These are phyloP conservation scores for Quercus glauca DNA, from an alignment of 306 rosid genomes.

Conservation along the genomic window DNA sequence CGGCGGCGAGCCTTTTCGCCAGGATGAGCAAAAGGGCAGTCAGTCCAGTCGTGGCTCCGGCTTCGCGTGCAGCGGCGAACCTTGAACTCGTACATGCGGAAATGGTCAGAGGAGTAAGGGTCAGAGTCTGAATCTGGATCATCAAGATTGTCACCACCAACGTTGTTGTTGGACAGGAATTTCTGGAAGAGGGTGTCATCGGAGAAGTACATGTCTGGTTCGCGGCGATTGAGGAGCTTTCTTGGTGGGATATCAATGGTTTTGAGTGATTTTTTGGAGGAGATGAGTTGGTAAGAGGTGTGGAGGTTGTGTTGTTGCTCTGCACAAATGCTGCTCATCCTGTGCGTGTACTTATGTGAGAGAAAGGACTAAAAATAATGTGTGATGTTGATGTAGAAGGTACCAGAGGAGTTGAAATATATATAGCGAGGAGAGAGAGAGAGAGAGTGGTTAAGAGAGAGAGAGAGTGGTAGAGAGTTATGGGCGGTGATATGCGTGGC, in stretches of 20 bases:
- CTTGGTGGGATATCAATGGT: slow-evolving; percentile 66
- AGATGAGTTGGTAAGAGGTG: slow-evolving; percentile 36
- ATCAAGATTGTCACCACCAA: slow-evolving; percentile 7
- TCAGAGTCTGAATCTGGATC: slow-evolving; percentile 37
- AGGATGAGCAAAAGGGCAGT: slow-evolving; percentile 84
- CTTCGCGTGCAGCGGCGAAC: slow-evolving; percentile 79
- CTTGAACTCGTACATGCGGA: slow-evolving; percentile 92
- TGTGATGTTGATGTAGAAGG: slow-evolving; percentile 18
- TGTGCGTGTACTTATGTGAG: neutral
- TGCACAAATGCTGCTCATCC: slow-evolving; percentile 44
- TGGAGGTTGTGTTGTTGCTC: slow-evolving; percentile 51
- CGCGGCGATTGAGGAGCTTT: slow-evolving; percentile 55
- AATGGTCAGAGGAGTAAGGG: slow-evolving; percentile 72
- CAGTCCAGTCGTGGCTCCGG: slow-evolving; percentile 98
- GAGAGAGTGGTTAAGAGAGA: neutral
- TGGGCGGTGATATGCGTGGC: slow-evolving; percentile 58
- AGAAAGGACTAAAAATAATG: neutral
- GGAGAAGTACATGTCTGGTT: slow-evolving; percentile 33
- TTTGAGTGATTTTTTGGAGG: slow-evolving; percentile 35
- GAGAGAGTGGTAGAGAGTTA: slow-evolving; percentile 23
- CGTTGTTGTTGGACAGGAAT: slow-evolving; percentile 53
- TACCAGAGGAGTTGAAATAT: slow-evolving; percentile 31
- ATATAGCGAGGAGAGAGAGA: slow-evolving; percentile 16
- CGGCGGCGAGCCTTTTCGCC: slow-evolving; percentile 92
- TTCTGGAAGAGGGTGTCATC: slow-evolving; percentile 51